Base-by-base conservation (phyloP, 139 green algal species). In the Haematococcus sp. region DNA sequence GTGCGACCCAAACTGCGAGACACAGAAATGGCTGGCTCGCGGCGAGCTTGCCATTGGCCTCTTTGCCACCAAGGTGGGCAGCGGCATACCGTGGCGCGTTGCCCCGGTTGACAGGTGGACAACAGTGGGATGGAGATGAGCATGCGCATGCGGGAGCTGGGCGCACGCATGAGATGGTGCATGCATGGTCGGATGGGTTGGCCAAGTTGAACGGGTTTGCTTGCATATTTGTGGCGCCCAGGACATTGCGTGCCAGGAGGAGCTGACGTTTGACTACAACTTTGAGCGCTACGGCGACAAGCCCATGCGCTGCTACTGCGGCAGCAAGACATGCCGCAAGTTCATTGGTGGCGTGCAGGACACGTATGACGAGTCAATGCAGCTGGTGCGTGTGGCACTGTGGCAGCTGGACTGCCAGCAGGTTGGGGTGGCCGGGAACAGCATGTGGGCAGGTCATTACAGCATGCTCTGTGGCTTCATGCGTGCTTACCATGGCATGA, bases 201-300 rank as follows among this genome's bases (percentile, higher is more conserved):
- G n/a, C n/a, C n/a, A n/a, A n/a, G 40, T 25, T 25, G 5, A 25
- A 9, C 5, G 4, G 9, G 54, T 7, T 28, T 61, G 22, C 54
- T 31, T 61, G 22, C 4, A 27, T 31, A 4, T 20, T 13, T 20
- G 54, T 61, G 9, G 54, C 82, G 33, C n/a, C n/a, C 54, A 65
- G 30, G 87, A 92, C 84, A 87, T 98, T 11, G 28, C 68, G 0
- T 77, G 82, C 17, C 88, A 90, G 22, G 81, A 89, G 31, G 96
- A 99, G 90, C 84, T 99, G 16, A 98, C 96, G 1, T 98, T 99
- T 72, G 94, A 99, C 82, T 99, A 99, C 87, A 98, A 99, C 81
- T 98, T 98, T 88, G 95, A 99, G 80, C 89, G 93, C 30, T 97
- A 97, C 67, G 92, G 91, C 16, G 92, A 98, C 78, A 93, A 94